Percentiles rank a stretch among this genome's conserved stretches.
Conservation (phyloP, 2,329 filamentous ascomycete species). For the Cercospora sp. region DNA sequence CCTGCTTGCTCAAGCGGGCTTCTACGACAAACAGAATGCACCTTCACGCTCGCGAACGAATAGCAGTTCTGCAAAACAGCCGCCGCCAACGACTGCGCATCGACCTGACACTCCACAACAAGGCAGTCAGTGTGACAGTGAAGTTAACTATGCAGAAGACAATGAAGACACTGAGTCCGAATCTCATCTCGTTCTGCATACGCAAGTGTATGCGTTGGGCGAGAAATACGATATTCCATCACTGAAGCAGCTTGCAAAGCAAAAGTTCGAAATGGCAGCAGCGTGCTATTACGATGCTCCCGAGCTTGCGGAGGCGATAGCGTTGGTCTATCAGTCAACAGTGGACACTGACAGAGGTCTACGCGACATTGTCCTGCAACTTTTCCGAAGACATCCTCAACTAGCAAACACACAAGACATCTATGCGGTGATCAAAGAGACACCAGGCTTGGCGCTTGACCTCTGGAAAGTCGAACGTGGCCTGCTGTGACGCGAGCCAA, state of each 20-base stretch:
- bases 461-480: conserved; percentile 52
- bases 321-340: conserved; percentile 52
- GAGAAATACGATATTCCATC: conserved; percentile 54
- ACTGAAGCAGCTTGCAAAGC: conserved; percentile 48
- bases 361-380: conserved; percentile 50
- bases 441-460: conserved; percentile 50
- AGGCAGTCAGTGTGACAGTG: conserved; percentile 35
- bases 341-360: conserved; percentile 53
- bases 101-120: conserved; percentile 30
- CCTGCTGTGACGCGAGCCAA: conserved; percentile 33
- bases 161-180: conserved; percentile 41
- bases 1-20: conserved; percentile 39
- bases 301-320: conserved; percentile 51
- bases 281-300: conserved; percentile 46
- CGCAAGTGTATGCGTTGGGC: conserved; percentile 52
- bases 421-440: conserved; percentile 47
- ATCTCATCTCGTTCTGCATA: conserved; percentile 49
- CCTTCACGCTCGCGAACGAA: not conserved
- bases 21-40: conserved; percentile 22
- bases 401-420: conserved; percentile 49
- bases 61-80: not conserved
- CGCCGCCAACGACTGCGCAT: not conserved
- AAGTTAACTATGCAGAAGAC: conserved; percentile 39
- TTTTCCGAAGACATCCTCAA: conserved; percentile 49
- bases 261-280: conserved; percentile 50